Conservation (phyloP, 768 basidiomycete species). For the Postia placenta region DNA sequence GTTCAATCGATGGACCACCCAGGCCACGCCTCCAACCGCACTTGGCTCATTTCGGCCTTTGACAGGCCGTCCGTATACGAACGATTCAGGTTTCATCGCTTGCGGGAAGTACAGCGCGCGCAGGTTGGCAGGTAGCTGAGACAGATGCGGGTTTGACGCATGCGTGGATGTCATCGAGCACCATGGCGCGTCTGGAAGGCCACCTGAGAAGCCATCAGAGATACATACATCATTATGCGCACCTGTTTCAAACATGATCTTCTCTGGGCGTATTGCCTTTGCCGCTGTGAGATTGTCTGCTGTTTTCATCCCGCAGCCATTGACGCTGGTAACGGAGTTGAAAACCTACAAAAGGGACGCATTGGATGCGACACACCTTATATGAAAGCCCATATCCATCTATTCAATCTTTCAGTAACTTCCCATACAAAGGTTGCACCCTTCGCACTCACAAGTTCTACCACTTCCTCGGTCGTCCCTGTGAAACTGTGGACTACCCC, state of each 20-base stretch:
- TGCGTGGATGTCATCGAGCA: constrained; percentile 65
- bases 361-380: constrained; percentile 32
- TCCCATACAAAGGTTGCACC: too few relatives aligned
- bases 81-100: constrained; percentile 50
- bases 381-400: constrained; percentile 70
- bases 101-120: constrained; percentile 45
- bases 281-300: constrained; percentile 52
- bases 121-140: constrained; percentile 40
- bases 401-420: constrained; percentile 21
- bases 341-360: too few relatives aligned
- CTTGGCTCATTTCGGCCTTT: constrained; percentile 77
- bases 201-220: not conserved
- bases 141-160: constrained; percentile 47
- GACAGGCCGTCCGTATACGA: constrained; percentile 50
- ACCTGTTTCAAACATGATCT: constrained; percentile 75
- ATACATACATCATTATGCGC: constrained; percentile 1
- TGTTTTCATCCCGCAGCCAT: constrained; percentile 76
- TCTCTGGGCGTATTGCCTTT: constrained; percentile 50
- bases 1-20: constrained; percentile 51
- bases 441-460: constrained; percentile 57
- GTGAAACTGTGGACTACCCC: constrained; percentile 86
- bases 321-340: constrained; percentile 36
- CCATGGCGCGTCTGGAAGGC: constrained; percentile 57
- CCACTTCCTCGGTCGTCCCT: constrained; percentile 53
- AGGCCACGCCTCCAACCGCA: constrained; percentile 63